Percentiles rank a stretch among this genome's conserved stretches.
Conservation (phyloP, 768 basidiomycete genomes). For the Exsudoporus frostii region DNA sequence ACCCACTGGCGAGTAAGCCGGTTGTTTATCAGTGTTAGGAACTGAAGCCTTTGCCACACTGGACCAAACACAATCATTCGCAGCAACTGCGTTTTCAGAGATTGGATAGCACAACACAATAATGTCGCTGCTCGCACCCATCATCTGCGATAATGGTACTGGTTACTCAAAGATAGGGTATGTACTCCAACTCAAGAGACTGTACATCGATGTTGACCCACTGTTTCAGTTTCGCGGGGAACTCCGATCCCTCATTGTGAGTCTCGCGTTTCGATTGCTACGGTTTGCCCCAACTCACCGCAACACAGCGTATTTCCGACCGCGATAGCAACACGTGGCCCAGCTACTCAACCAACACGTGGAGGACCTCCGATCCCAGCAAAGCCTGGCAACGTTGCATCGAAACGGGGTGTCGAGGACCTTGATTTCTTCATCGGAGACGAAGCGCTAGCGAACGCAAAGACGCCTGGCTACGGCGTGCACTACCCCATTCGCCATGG, state of each 20-base stretch:
- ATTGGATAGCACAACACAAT: conserved; percentile 13
- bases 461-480: conserved; percentile 90
- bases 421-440: conserved; percentile 99
- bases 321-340: conserved; percentile 85
- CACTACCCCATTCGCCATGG: conserved; percentile 98
- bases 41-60: conserved; percentile 22
- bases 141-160: conserved; percentile 98
- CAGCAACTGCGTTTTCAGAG: conserved; percentile 11
- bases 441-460: conserved; percentile 93
- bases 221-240: conserved; percentile 82
- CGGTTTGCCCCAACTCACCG: conserved; percentile 4
- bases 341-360: conserved; percentile 53
- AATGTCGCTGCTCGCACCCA: conserved; percentile 88
- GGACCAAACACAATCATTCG: conserved; percentile 20
- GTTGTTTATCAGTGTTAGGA: conserved; percentile 27
- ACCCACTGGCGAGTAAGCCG: too few species aligned
- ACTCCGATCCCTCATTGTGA: conserved; percentile 97
- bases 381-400: conserved; percentile 89
- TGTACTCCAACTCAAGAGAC: conserved; percentile 17
- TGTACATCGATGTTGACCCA: conserved; percentile 9
- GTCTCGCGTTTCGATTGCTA: conserved; percentile 29
- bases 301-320: conserved; percentile 87
- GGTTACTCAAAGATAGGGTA: conserved; percentile 98
- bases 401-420: conserved; percentile 96
- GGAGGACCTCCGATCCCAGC: conserved; percentile 75